A percentile compares a stretch with the other conserved stretches of the same genome.
These are phyloP conservation scores for Lavandula angustifolia DNA, from an alignment of 257 asterid species.

Conservation along the genomic window DNA sequence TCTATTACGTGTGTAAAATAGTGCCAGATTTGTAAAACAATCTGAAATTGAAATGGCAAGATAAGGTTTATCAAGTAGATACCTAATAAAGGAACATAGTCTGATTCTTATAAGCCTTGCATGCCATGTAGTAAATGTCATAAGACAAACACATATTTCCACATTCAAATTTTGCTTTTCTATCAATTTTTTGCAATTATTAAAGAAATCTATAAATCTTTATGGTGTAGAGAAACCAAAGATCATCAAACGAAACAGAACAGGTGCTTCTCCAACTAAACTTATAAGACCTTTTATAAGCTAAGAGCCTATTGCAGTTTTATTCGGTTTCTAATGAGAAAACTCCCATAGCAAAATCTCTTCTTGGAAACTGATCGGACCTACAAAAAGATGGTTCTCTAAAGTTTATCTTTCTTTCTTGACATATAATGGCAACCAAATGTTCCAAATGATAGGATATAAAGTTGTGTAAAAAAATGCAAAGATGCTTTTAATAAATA, in stretches of 20 bases:
- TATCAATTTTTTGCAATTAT: too few species aligned
- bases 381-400: conserved; percentile 7
- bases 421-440: conserved; percentile 9
- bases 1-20: background rate
- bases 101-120: conserved; percentile 13
- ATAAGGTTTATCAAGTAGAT: background rate
- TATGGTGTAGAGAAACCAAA: too few species aligned
- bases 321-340: background rate
- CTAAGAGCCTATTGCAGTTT: conserved; percentile 23
- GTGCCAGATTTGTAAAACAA: conserved; percentile 13
- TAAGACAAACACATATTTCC: too few species aligned
- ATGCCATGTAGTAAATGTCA: background rate
- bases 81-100: conserved; percentile 16
- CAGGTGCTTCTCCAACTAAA: too few species aligned
- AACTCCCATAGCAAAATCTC: background rate
- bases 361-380: conserved; percentile 12
- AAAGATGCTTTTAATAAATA: conserved; percentile 12
- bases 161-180: too few species aligned
- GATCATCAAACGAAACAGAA: too few species aligned
- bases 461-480: conserved; percentile 15
- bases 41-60: conserved; percentile 15
- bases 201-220: too few species aligned
- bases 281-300: background rate
- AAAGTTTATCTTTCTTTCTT: background rate
- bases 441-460: conserved; percentile 10